Evolutionary conservation across 2,329 filamentous ascomycete species (phyloP).

Genomic region (Aspergillus arachidicola): DNA sequence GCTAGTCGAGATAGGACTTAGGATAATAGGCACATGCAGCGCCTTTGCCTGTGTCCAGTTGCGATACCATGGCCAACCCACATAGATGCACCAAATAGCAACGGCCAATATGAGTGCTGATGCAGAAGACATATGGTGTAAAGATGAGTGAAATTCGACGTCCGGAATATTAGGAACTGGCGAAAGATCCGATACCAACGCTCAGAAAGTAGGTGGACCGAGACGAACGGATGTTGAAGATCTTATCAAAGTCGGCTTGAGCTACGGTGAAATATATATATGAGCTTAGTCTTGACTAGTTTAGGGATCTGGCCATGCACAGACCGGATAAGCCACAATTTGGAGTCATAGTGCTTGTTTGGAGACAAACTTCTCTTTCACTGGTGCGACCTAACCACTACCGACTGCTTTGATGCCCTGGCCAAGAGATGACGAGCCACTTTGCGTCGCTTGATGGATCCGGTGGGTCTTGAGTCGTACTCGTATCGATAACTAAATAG

Average conservation of each 20-base stretch:
- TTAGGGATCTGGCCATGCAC: not conserved
- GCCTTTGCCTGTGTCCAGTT: not conserved
- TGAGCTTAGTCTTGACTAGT: not conserved
- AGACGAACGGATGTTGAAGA: not conserved
- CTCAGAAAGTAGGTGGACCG: not conserved
- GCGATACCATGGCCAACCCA: not conserved
- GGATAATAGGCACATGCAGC: not conserved
- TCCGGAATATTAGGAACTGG: not conserved
- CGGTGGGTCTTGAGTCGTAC: not conserved
- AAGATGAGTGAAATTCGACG: not conserved
- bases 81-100: not conserved
- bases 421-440: not conserved
- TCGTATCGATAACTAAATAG: not conserved
- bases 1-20: not conserved
- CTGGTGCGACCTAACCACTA: not conserved
- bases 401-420: not conserved
- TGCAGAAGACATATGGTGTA: not conserved
- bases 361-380: not conserved
- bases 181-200: not conserved
- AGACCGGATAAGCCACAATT: not conserved
- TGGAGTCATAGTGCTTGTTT: not conserved
- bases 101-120: not conserved
- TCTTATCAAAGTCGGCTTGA: not conserved
- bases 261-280: not conserved
- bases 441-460: not conserved